Percentiles rank a stretch among this genome's conserved stretches.
Conservation (phyloP, 169 alveolate genomes). For the Eimeria acervulina region DNA sequence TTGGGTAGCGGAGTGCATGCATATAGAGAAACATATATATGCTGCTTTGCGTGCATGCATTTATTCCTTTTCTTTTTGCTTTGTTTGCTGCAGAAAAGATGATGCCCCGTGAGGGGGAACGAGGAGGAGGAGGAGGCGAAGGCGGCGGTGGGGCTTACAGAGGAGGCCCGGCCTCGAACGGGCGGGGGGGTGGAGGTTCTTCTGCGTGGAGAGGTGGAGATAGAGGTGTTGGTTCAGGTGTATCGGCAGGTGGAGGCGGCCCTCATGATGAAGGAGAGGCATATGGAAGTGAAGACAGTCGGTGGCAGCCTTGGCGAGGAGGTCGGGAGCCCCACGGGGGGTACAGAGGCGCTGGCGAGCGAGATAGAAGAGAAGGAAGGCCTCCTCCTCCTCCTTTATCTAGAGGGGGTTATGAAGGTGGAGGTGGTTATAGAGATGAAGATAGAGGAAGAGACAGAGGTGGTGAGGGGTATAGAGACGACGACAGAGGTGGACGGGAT, state of each 20-base stretch:
- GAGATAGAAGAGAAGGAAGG: neutral
- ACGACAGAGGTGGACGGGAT: neutral
- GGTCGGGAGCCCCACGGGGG: neutral
- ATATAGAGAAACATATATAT: too few relatives aligned
- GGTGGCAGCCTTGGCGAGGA: conserved; percentile 55
- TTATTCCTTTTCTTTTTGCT: neutral
- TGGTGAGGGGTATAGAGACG: neutral
- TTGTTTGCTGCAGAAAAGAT: neutral
- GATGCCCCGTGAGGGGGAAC: neutral
- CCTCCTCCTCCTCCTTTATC: too few relatives aligned
- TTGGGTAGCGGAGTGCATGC: too few relatives aligned
- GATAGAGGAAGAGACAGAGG: conserved; percentile 59
- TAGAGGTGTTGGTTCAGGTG: neutral
- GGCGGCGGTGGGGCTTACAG: conserved; percentile 10
- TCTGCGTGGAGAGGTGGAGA: neutral
- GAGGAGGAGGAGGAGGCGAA: neutral
- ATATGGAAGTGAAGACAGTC: neutral
- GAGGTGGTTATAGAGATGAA: neutral
- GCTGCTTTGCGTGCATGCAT: neutral
- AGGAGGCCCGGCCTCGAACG: conserved; percentile 8
- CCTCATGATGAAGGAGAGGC: neutral
- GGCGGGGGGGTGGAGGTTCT: neutral
- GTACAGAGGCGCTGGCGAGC: conserved; percentile 8
- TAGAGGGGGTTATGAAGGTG: conserved; percentile 13
- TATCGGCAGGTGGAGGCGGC: neutral